Conservation (phyloP, 164 flowering plant species). For the Vitis rupestris region DNA sequence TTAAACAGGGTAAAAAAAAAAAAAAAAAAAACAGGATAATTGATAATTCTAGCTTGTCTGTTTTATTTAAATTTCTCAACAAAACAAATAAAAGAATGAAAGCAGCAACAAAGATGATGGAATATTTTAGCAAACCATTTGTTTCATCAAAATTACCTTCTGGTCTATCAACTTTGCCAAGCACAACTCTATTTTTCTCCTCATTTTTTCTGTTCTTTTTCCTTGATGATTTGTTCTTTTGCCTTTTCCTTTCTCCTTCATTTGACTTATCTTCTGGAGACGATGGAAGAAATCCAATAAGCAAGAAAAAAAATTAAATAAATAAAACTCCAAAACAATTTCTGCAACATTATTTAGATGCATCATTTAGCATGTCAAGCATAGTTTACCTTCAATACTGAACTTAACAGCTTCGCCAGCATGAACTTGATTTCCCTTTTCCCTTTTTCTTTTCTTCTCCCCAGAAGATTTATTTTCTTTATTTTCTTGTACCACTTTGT, state of each 20-base stretch:
- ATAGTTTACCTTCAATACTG: background rate
- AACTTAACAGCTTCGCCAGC: slow-evolving; percentile 2
- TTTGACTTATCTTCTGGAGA: background rate
- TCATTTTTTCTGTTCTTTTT: slow-evolving; percentile 22
- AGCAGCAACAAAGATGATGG: too few species aligned
- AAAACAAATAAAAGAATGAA: background rate
- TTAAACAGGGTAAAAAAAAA: too few species aligned
- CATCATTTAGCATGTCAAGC: too few species aligned
- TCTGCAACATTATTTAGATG: background rate
- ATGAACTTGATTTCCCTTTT: slow-evolving; percentile 5
- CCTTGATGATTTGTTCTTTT: slow-evolving; percentile 14
- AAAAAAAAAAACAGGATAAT: too few species aligned
- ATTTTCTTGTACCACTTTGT: background rate
- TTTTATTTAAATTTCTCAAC: too few species aligned
- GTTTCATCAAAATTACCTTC: slow-evolving; percentile 9
- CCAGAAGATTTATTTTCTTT: background rate
- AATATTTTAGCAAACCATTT: slow-evolving; percentile 22
- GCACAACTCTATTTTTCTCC: background rate
- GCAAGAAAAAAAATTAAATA: background rate
- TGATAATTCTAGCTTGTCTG: too few species aligned
- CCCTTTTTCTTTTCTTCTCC: slow-evolving; percentile 18
- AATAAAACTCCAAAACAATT: slow-evolving; percentile 1
- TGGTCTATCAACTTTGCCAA: slow-evolving; percentile 6
- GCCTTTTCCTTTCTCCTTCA: slow-evolving; percentile 7
- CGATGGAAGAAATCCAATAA: too few species aligned